Evolutionary conservation across 73 alveolate species (phyloP).

Genomic region (Uronychia binucleata): DNA sequence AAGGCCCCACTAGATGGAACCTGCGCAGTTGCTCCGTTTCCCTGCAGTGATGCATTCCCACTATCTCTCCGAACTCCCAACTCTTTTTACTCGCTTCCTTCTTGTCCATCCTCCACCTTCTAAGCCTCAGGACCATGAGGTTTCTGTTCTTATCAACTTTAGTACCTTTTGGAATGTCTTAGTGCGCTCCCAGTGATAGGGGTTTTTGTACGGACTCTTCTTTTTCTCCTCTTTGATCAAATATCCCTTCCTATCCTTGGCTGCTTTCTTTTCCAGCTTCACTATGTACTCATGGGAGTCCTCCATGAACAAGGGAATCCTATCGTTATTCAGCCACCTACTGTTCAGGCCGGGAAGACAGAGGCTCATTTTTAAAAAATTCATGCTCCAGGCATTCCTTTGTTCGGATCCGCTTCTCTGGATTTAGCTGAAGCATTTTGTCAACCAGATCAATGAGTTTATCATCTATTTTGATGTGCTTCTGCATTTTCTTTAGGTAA

Average conservation of each 20-base stretch:
- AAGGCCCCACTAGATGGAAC: background rate
- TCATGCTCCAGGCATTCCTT: conserved; percentile 87
- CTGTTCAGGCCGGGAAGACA: conserved; percentile 43
- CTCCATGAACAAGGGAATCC: conserved; percentile 75
- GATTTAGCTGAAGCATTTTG: conserved; percentile 84
- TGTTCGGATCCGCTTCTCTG: conserved; percentile 86
- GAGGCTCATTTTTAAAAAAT: conserved; percentile 78
- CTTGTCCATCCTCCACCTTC: too few species aligned
- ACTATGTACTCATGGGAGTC: conserved; percentile 94
- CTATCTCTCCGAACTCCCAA: background rate
- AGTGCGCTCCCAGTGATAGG: background rate
- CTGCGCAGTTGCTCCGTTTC: background rate
- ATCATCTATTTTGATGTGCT: conserved; percentile 60
- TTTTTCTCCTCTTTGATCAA: background rate
- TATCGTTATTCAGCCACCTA: background rate
- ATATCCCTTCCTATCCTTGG: conserved; percentile 2
- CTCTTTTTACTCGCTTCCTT: background rate
- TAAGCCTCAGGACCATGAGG: too few species aligned
- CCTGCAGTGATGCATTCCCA: background rate
- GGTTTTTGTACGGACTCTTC: background rate
- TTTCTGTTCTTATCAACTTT: too few species aligned
- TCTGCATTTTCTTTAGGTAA: conserved; percentile 60
- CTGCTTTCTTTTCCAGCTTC: conserved; percentile 85
- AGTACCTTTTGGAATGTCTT: background rate
- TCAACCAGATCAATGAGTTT: conserved; percentile 83